These are phyloP conservation scores for Pterocarpus santalinus DNA, from an alignment of 306 rosid species.

Conservation along the genomic window DNA sequence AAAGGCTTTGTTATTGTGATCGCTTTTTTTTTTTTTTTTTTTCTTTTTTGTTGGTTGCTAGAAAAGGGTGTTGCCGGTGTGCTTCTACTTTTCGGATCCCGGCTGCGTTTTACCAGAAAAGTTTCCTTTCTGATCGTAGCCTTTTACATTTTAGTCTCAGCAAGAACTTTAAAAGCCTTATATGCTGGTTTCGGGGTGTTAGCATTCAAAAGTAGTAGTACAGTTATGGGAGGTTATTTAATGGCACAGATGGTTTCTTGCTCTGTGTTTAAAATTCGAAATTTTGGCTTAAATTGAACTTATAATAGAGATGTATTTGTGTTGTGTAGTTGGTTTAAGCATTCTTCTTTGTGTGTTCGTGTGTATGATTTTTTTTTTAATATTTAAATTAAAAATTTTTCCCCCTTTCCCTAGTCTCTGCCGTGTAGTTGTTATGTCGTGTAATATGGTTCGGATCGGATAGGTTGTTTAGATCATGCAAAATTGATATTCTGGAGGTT, in stretches of 20 bases:
- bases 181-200: neutral
- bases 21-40: neutral
- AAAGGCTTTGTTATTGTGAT: slow-evolving; percentile 1
- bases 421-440: neutral
- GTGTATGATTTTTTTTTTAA: neutral
- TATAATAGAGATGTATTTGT: neutral
- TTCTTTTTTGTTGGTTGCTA: neutral
- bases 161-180: neutral
- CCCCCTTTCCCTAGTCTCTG: neutral
- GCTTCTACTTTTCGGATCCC: slow-evolving; percentile 32
- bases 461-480: neutral
- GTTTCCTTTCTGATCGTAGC: slow-evolving; percentile 31
- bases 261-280: neutral
- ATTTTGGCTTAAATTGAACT: neutral
- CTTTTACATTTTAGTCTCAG: slow-evolving; percentile 13
- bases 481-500: neutral
- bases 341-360: neutral
- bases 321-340: slow-evolving; percentile 1
- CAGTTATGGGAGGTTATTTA: neutral
- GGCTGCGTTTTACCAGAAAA: slow-evolving; percentile 7
- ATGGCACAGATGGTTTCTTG: neutral
- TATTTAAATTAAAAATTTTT: neutral
- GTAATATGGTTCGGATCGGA: neutral
- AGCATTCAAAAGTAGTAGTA: neutral
- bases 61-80: neutral